Evolutionary conservation across 2,329 filamentous ascomycete genomes (phyloP).

Genomic region (Colletotrichum australisinense): DNA sequence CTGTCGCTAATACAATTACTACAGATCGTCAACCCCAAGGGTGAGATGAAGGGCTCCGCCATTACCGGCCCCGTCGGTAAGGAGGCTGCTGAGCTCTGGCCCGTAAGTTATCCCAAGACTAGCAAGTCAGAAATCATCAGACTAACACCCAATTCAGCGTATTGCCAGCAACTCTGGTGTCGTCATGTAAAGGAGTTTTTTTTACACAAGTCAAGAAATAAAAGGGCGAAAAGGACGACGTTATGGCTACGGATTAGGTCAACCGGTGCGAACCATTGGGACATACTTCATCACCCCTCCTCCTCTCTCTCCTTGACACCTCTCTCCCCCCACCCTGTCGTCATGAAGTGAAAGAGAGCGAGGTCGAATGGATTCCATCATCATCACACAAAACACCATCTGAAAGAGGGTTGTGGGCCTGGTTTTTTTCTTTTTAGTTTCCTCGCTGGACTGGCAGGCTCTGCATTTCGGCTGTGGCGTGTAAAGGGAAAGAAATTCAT

Average conservation of each 20-base stretch:
- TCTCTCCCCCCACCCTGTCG: not conserved
- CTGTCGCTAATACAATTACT: slow-evolving; percentile 47
- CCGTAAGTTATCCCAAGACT: slow-evolving; percentile 69
- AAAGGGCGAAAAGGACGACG: slow-evolving; percentile 37
- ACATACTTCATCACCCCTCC: slow-evolving; percentile 16
- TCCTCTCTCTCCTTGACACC: slow-evolving; percentile 8
- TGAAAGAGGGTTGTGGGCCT: slow-evolving; percentile 30
- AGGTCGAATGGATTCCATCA: not conserved
- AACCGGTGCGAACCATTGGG: slow-evolving; percentile 35
- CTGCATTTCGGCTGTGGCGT: slow-evolving; percentile 66
- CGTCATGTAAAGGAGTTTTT: slow-evolving; percentile 84
- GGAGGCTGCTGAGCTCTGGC: slow-evolving; percentile 99
- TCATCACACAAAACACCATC: slow-evolving; percentile 13
- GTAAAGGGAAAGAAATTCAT: slow-evolving; percentile 60
- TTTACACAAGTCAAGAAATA: slow-evolving; percentile 34
- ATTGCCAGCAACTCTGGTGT: slow-evolving; percentile 99
- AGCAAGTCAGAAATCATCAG: no score
- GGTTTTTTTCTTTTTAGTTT: slow-evolving; percentile 42
- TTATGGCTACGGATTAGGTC: slow-evolving; percentile 38
- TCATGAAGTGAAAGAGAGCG: not conserved
- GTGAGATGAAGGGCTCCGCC: slow-evolving; percentile 99
- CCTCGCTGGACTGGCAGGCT: slow-evolving; percentile 58
- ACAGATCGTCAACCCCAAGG: slow-evolving; percentile 99
- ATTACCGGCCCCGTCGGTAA: slow-evolving; percentile 99
- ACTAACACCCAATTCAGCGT: slow-evolving; percentile 72